Conservation (phyloP, 768 basidiomycete species). For the Agrocybe pediades region DNA sequence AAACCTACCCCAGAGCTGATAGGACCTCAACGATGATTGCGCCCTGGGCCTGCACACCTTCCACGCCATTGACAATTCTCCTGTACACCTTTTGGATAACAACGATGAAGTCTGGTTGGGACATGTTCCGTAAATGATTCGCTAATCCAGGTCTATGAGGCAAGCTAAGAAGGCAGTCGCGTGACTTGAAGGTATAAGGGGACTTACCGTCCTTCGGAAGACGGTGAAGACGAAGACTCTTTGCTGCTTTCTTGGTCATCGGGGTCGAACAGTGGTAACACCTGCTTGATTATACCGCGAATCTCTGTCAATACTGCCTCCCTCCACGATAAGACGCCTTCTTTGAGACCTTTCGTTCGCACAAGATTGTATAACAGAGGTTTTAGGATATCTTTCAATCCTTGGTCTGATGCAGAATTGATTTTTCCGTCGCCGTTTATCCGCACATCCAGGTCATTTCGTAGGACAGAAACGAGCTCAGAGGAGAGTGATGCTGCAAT, state of each 20-base stretch:
- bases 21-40: slow-evolving; percentile 58
- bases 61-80: slow-evolving; percentile 62
- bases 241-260: slow-evolving; percentile 46
- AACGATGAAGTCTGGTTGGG: slow-evolving; percentile 66
- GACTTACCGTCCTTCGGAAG: slow-evolving; percentile 11
- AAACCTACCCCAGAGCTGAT: slow-evolving; percentile 40
- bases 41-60: slow-evolving; percentile 67
- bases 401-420: slow-evolving; percentile 34
- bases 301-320: slow-evolving; percentile 67
- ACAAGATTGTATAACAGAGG: slow-evolving; percentile 80
- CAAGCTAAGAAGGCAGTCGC: background rate
- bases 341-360: slow-evolving; percentile 70
- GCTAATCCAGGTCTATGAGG: slow-evolving; percentile 44
- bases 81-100: slow-evolving; percentile 64
- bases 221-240: slow-evolving; percentile 17
- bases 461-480: slow-evolving; percentile 75
- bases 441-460: slow-evolving; percentile 63
- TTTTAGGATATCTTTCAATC: slow-evolving; percentile 61
- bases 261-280: slow-evolving; percentile 58
- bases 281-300: slow-evolving; percentile 59
- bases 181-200: background rate
- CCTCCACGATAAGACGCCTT: slow-evolving; percentile 69
- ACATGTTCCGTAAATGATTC: slow-evolving; percentile 63
- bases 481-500: slow-evolving; percentile 76
- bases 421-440: slow-evolving; percentile 22